Evolutionary conservation across 1,284 basidiomycete genomes (phyloP).

Genomic region (Moniliophthora roreri): DNA sequence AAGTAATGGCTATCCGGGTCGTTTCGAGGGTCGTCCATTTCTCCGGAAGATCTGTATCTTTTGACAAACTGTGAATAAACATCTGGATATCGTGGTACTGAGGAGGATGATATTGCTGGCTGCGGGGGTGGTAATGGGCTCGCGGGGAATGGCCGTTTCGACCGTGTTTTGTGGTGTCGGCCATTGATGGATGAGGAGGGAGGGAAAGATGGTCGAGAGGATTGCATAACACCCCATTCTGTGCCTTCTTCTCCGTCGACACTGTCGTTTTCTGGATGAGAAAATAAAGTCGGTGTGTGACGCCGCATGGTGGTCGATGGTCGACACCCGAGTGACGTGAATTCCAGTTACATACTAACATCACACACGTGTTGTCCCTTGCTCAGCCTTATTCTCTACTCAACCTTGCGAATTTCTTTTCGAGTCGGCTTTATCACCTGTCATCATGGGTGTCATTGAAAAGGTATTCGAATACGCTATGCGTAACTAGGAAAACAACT

Average conservation of each 20-base stretch:
- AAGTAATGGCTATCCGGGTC: slow-evolving; percentile 78
- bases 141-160: slow-evolving; percentile 29
- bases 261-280: slow-evolving; percentile 58
- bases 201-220: slow-evolving; percentile 28
- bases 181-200: slow-evolving; percentile 26
- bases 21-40: slow-evolving; percentile 64
- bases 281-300: slow-evolving; percentile 66
- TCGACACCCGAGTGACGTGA: background rate
- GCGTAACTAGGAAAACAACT: no score
- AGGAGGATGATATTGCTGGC: slow-evolving; percentile 10
- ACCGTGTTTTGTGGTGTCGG: slow-evolving; percentile 29
- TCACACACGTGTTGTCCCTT: slow-evolving; percentile 6
- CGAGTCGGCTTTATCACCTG: slow-evolving; percentile 2
- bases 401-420: background rate
- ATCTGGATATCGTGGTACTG: slow-evolving; percentile 54
- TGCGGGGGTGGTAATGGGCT: slow-evolving; percentile 17
- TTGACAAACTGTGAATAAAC: slow-evolving; percentile 78
- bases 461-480: slow-evolving; percentile 53
- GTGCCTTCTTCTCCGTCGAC: slow-evolving; percentile 45
- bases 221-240: slow-evolving; percentile 35
- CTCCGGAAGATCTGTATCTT: slow-evolving; percentile 61
- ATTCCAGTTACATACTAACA: background rate
- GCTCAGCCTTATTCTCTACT: no score
- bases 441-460: slow-evolving; percentile 86
- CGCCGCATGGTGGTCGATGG: slow-evolving; percentile 29